These are phyloP conservation scores for Cyamopsis tetragonoloba DNA, from an alignment of 306 rosid species.

Conservation along the genomic window DNA sequence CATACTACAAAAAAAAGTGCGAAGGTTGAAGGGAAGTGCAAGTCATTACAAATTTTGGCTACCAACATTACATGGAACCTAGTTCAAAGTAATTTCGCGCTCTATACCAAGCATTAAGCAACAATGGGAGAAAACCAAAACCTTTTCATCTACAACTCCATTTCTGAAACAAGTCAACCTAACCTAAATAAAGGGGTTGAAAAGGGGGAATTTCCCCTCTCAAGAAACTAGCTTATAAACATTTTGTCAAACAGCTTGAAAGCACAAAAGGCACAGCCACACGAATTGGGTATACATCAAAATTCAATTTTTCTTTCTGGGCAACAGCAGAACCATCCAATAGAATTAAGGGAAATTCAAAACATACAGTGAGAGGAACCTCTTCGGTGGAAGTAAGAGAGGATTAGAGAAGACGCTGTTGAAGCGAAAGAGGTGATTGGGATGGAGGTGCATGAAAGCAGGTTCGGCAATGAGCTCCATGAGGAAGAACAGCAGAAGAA, in stretches of 20 bases:
- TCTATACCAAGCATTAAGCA: background rate
- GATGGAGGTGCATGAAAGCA: background rate
- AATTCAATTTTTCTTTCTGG: background rate
- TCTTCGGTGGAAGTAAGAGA: constrained; percentile 1
- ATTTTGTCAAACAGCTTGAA: background rate
- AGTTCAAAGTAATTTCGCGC: background rate
- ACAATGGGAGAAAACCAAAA: background rate
- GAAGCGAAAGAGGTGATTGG: constrained; percentile 3
- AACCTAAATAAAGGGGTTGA: background rate
- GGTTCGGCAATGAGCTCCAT: background rate
- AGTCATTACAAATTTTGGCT: background rate
- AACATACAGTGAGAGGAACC: constrained; percentile 2
- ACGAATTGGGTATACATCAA: constrained; percentile 18
- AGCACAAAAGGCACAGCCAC: background rate
- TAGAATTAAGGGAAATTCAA: constrained; percentile 16
- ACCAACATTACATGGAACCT: background rate
- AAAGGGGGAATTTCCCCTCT: background rate
- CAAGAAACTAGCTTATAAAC: background rate
- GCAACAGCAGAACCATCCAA: background rate
- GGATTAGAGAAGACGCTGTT: background rate
- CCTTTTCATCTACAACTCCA: background rate
- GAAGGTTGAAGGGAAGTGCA: background rate
- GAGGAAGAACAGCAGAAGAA: background rate
- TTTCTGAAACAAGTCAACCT: constrained; percentile 8
- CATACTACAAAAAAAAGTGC: constrained; percentile 4